These are phyloP conservation scores for Gigaspora rosea DNA, from an alignment of 192 early-diverging fungal genomes.

Conservation along the genomic window DNA sequence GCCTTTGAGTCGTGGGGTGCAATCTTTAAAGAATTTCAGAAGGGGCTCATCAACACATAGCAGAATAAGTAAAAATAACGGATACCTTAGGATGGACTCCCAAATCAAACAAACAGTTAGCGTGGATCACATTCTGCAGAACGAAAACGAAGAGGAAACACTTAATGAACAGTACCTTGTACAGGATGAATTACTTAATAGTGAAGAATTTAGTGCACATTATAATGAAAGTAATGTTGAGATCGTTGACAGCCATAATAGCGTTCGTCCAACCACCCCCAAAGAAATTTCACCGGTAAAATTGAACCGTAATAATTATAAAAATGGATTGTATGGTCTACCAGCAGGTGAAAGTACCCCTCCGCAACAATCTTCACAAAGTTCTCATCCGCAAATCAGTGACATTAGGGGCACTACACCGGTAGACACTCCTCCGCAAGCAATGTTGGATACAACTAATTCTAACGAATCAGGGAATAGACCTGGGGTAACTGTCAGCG, in stretches of 20 bases:
- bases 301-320: constrained; percentile 1
- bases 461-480: not conserved
- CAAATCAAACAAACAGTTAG: not conserved
- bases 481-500: not conserved
- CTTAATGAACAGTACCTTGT: not conserved
- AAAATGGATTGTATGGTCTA: not conserved
- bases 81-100: not conserved
- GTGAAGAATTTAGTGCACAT: not conserved
- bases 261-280: not conserved
- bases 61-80: not conserved
- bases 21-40: not conserved
- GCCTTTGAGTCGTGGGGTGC: not conserved
- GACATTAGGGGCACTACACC: not conserved
- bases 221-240: not conserved
- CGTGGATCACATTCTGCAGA: not conserved
- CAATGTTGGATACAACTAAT: not conserved
- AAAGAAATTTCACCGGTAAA: not conserved
- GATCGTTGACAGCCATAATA: not conserved
- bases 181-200: not conserved
- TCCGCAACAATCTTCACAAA: not conserved
- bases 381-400: not conserved
- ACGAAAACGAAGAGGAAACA: not conserved
- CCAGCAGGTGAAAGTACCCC: not conserved
- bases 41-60: not conserved
- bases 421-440: not conserved